phyloP scores from a whole-genome alignment of 768 basidiomycete genomes.

The Tylopilus felleus region DNA sequence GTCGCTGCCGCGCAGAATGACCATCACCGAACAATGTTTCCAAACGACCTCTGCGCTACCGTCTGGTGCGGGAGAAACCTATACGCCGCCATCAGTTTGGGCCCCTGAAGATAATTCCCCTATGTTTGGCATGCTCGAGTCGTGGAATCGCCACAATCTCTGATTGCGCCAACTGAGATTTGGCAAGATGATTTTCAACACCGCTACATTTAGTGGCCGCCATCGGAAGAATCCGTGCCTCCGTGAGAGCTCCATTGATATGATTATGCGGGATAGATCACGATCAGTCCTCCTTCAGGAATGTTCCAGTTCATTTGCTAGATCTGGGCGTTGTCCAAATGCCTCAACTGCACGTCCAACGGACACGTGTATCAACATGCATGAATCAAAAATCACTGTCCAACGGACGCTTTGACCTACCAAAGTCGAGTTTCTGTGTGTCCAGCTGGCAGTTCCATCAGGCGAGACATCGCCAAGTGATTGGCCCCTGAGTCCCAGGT shows the following conservation, averaged over 20 bases:
- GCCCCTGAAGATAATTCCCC: conserved; percentile 3
- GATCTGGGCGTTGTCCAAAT: conserved; percentile 23
- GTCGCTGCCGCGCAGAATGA: conserved; percentile 1
- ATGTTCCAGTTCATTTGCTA: conserved; percentile 16
- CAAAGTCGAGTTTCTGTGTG: conserved; percentile 14
- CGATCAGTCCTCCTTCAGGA: conserved; percentile 19
- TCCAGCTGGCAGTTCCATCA: conserved; percentile 13
- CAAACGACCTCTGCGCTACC: background rate
- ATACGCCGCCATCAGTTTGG: conserved; percentile 1
- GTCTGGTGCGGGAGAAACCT: background rate
- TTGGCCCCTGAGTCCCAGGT: conserved; percentile 19
- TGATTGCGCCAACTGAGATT: conserved; percentile 23
- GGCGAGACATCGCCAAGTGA: conserved; percentile 14
- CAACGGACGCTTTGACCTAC: conserved; percentile 4
- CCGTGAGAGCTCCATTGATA: conserved; percentile 26
- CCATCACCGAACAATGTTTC: background rate
- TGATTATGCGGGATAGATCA: conserved; percentile 24
- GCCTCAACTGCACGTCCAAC: conserved; percentile 12
- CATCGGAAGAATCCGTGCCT: conserved; percentile 21
- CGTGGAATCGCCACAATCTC: conserved; percentile 20
- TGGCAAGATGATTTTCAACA: conserved; percentile 24
- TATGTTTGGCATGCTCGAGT: conserved; percentile 7
- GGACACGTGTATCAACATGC: conserved; percentile 27
- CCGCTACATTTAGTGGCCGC: conserved; percentile 14
- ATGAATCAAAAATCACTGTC: conserved; percentile 5